Percentiles rank a stretch among this genome's conserved stretches.
phyloP scores from a whole-genome alignment of 371 early-diverging fungal genomes.

The Capniomyces stellatus region DNA sequence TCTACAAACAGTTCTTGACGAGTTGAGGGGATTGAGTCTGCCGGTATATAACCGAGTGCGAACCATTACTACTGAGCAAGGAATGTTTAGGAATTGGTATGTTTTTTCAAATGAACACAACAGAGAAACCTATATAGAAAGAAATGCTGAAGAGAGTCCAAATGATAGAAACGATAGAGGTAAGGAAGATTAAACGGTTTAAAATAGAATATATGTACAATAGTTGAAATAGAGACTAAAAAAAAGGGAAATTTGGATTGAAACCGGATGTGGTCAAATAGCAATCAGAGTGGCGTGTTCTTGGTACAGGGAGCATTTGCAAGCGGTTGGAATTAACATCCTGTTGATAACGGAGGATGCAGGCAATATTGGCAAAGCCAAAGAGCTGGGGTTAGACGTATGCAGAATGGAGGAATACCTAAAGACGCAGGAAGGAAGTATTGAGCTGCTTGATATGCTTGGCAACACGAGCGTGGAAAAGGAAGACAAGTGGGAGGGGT shows the following conservation, averaged over 20 bases:
- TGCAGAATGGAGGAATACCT: slow-evolving; percentile 30
- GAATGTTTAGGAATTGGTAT: slow-evolving; percentile 45
- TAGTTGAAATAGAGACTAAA: no score
- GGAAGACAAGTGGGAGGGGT: slow-evolving; percentile 11
- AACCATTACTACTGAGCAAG: slow-evolving; percentile 29
- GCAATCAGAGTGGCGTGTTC: slow-evolving; percentile 68
- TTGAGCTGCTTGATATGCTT: slow-evolving; percentile 80
- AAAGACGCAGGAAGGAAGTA: slow-evolving; percentile 25
- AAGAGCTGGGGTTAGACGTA: slow-evolving; percentile 30
- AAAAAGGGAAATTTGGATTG: no score
- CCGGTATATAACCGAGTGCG: slow-evolving; percentile 66
- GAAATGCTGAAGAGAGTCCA: slow-evolving; percentile 58
- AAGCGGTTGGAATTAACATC: slow-evolving; percentile 25
- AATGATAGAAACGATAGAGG: slow-evolving; percentile 89
- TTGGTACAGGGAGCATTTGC: slow-evolving; percentile 70
- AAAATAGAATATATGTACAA: no score
- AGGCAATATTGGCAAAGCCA: slow-evolving; percentile 59
- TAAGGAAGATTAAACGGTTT: no score
- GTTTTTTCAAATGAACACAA: slow-evolving; percentile 92
- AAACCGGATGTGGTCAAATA: no score
- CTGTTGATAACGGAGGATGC: slow-evolving; percentile 78
- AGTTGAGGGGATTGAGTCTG: slow-evolving; percentile 59
- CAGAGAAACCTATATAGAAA: slow-evolving; percentile 70
- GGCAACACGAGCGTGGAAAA: slow-evolving; percentile 31
- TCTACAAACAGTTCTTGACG: slow-evolving; percentile 82